Conservation (phyloP, 1,139 yeast genomes). For the Diutina catenulata region DNA sequence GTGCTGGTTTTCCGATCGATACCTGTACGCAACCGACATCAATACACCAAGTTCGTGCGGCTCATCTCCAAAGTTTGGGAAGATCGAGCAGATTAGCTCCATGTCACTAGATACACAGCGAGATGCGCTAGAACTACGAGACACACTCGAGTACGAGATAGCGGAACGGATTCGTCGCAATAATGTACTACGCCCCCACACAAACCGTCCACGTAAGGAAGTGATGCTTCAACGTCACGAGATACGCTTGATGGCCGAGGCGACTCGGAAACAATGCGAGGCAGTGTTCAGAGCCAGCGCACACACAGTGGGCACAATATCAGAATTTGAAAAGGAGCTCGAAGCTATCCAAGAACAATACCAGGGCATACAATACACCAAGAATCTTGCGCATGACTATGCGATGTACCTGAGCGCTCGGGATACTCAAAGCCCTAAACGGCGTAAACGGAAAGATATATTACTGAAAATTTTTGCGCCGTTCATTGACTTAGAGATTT, state of each 20-base stretch:
- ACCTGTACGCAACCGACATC: too few relatives aligned
- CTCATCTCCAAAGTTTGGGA: too few relatives aligned
- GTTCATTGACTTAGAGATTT: neutral
- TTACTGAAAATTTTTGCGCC: neutral
- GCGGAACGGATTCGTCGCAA: neutral
- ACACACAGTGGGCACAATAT: neutral
- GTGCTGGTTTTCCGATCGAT: too few relatives aligned
- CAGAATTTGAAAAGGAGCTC: neutral
- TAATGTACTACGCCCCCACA: neutral
- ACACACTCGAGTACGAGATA: neutral
- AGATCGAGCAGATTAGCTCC: too few relatives aligned
- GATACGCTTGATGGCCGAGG: neutral
- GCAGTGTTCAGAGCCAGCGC: neutral
- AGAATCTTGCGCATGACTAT: neutral
- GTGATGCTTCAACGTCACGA: neutral
- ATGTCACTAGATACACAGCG: conserved; percentile 3
- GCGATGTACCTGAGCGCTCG: conserved; percentile 2
- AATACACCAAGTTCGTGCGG: too few relatives aligned
- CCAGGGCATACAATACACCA: neutral
- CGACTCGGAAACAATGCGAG: neutral
- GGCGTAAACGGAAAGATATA: neutral
- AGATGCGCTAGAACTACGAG: neutral
- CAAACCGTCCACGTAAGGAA: neutral
- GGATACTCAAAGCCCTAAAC: neutral
- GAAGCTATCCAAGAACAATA: neutral